These are phyloP conservation scores for Prototheca stagnorum DNA, from an alignment of 163 green algal species.

Conservation along the genomic window DNA sequence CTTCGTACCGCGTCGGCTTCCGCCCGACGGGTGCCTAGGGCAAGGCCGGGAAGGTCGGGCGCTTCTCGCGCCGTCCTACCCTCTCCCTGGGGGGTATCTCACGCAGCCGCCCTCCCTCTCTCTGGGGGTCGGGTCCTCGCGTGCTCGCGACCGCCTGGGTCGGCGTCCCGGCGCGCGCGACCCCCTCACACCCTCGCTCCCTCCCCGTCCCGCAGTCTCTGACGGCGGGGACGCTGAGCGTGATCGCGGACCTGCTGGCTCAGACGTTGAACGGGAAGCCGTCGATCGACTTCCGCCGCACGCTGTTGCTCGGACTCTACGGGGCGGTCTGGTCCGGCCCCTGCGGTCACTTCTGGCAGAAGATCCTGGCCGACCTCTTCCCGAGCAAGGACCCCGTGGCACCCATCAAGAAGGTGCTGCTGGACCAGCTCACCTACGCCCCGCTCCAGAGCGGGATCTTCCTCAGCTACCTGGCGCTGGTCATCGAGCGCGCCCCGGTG, in stretches of 20 bases:
- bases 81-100: too few species aligned
- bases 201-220: slow-evolving; percentile 2
- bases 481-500: too few species aligned
- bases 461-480: slow-evolving; percentile 28
- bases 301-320: slow-evolving; percentile 4
- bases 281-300: slow-evolving; percentile 12
- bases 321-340: slow-evolving; percentile 42
- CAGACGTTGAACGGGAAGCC: slow-evolving; percentile 1
- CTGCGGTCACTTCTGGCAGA: slow-evolving; percentile 52
- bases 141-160: too few species aligned
- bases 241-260: slow-evolving; percentile 8
- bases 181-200: too few species aligned
- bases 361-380: slow-evolving; percentile 37
- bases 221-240: slow-evolving; percentile 9
- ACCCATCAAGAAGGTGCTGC: slow-evolving; percentile 22
- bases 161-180: too few species aligned
- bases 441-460: slow-evolving; percentile 51
- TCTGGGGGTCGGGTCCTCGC: neutral
- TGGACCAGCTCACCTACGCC: slow-evolving; percentile 63
- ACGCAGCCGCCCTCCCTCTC: too few species aligned
- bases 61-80: too few species aligned
- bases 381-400: slow-evolving; percentile 16
- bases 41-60: too few species aligned
- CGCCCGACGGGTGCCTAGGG: too few species aligned
- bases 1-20: too few species aligned